Conservation (phyloP, 768 basidiomycete species). For the Psilocybe tampanensis region DNA sequence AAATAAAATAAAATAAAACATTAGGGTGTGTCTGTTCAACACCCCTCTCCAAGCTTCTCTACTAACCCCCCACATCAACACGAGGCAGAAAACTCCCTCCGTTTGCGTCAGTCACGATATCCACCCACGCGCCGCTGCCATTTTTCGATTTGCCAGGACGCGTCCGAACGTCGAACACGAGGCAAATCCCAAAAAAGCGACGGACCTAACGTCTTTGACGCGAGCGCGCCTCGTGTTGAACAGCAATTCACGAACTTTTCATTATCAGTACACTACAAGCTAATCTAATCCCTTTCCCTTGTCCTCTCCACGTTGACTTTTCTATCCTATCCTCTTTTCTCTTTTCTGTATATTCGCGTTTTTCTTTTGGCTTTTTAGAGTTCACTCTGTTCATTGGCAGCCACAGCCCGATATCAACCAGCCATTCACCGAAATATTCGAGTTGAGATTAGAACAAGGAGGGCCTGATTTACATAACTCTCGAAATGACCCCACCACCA, state of each 20-base stretch:
- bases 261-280: background rate
- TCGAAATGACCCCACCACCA: slow-evolving; percentile 6
- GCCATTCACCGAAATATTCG: background rate
- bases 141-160: background rate
- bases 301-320: background rate
- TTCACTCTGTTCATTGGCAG: background rate
- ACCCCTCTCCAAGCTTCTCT: background rate
- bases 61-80: slow-evolving; percentile 17
- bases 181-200: slow-evolving; percentile 12
- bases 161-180: slow-evolving; percentile 12
- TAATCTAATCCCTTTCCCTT: slow-evolving; percentile 2
- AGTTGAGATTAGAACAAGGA: background rate
- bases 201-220: background rate
- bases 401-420: background rate
- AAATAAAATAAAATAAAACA: slow-evolving; percentile 9
- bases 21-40: slow-evolving; percentile 4
- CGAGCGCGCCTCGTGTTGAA: background rate
- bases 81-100: slow-evolving; percentile 18
- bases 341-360: background rate
- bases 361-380: background rate
- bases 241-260: background rate
- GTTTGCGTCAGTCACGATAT: slow-evolving; percentile 12
- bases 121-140: background rate
- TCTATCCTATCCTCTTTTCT: background rate
- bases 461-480: background rate